These are phyloP conservation scores for Termitomyces sp. DNA, from an alignment of 768 basidiomycete genomes.

Conservation along the genomic window DNA sequence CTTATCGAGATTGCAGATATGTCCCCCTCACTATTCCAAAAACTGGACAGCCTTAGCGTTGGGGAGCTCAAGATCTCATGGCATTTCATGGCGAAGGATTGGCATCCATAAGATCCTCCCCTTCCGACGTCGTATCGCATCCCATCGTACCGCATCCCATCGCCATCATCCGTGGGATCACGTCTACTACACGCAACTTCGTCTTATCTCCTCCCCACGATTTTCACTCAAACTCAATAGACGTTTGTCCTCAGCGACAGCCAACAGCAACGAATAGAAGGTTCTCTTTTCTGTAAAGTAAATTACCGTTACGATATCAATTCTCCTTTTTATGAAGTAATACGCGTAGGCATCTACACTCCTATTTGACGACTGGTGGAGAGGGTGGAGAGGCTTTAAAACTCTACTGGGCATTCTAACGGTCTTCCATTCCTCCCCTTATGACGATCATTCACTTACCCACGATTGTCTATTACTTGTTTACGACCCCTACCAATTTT, in stretches of 20 bases:
- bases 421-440: slow-evolving; percentile 3
- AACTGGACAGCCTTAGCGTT: slow-evolving; percentile 38
- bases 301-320: slow-evolving; percentile 3
- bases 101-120: slow-evolving; percentile 30
- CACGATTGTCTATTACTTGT: not conserved
- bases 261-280: slow-evolving; percentile 14
- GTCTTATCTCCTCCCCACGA: not conserved
- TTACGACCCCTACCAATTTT: slow-evolving; percentile 6
- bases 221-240: slow-evolving; percentile 4
- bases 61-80: slow-evolving; percentile 55
- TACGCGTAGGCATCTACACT: not conserved
- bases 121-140: not conserved
- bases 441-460: not conserved
- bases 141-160: not conserved
- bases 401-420: not conserved
- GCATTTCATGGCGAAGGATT: slow-evolving; percentile 50
- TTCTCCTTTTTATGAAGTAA: not conserved
- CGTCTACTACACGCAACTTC: not conserved
- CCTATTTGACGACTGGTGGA: slow-evolving; percentile 2
- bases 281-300: slow-evolving; percentile 5
- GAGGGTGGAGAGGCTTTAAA: slow-evolving; percentile 8
- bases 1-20: slow-evolving; percentile 42
- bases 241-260: slow-evolving; percentile 10
- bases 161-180: slow-evolving; percentile 5
- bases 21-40: slow-evolving; percentile 55